These are phyloP conservation scores for Nicotiana noctiflora DNA, from an alignment of 257 asterid genomes.

Conservation along the genomic window DNA sequence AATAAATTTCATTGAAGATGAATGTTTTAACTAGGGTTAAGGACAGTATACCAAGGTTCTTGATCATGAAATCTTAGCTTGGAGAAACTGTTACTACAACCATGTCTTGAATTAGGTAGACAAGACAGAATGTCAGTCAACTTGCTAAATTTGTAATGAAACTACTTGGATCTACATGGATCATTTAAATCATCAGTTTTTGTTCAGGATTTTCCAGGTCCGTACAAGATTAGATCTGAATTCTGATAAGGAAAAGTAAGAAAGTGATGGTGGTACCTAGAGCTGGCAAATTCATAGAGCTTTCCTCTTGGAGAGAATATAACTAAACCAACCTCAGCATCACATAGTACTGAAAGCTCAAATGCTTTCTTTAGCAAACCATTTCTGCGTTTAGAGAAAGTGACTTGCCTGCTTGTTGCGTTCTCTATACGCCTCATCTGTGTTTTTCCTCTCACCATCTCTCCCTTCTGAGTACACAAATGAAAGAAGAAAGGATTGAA, in stretches of 20 bases:
- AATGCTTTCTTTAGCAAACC: constrained; percentile 81
- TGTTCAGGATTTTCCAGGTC: neutral
- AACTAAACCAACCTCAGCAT: constrained; percentile 76
- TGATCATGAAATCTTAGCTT: neutral
- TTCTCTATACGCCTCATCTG: constrained; percentile 92
- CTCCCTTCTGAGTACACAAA: neutral
- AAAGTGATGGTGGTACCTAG: constrained; percentile 38
- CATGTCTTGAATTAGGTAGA: neutral
- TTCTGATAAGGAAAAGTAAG: neutral
- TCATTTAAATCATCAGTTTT: neutral
- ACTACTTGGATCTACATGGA: neutral
- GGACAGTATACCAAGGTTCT: too few species aligned
- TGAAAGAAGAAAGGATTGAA: too few species aligned
- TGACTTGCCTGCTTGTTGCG: constrained; percentile 88
- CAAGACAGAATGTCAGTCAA: neutral
- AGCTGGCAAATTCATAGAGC: constrained; percentile 69
- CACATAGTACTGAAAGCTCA: constrained; percentile 83
- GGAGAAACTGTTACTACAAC: neutral
- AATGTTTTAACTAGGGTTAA: neutral
- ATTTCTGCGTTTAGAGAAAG: constrained; percentile 89
- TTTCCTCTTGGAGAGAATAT: constrained; percentile 83
- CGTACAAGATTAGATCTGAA: neutral
- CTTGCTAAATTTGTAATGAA: neutral
- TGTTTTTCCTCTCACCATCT: constrained; percentile 94
- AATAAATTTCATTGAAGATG: neutral